Conservation (phyloP, 2,329 filamentous ascomycete species). For the Hypomyces perniciosus region DNA sequence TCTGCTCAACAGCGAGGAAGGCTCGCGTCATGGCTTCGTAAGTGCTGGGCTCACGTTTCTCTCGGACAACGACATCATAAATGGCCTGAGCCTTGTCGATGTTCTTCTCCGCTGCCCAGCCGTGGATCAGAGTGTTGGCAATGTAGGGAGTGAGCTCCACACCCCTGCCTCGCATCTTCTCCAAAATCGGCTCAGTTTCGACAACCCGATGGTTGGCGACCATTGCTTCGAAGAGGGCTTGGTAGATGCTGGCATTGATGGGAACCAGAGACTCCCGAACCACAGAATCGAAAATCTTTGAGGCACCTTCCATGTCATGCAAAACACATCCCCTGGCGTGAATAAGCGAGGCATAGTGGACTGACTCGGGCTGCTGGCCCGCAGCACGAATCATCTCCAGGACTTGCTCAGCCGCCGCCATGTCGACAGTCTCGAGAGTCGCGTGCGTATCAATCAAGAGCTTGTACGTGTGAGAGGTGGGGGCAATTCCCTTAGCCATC, state of each 20-base stretch:
- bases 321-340: conserved; percentile 92
- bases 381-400: conserved; percentile 69
- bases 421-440: conserved; percentile 84
- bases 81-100: conserved; percentile 72
- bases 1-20: conserved; percentile 77
- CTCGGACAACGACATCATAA: conserved; percentile 70
- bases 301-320: conserved; percentile 83
- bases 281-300: conserved; percentile 74
- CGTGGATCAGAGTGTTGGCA: conserved; percentile 95
- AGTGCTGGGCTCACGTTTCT: conserved; percentile 88
- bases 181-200: conserved; percentile 67
- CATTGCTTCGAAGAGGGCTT: conserved; percentile 94
- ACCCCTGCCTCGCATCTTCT: conserved; percentile 64
- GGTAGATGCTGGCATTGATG: conserved; percentile 81
- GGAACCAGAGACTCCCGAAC: conserved; percentile 60
- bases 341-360: conserved; percentile 93
- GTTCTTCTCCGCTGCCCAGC: conserved; percentile 82
- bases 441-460: conserved; percentile 93
- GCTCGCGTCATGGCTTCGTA: conserved; percentile 98
- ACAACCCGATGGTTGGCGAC: conserved; percentile 86
- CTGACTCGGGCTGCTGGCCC: conserved; percentile 75
- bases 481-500: conserved; percentile 77
- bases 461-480: conserved; percentile 96
- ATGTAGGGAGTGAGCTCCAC: conserved; percentile 95
- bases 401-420: conserved; percentile 79